phyloP scores from a whole-genome alignment of 2,329 filamentous ascomycete species.

The Fusarium compactum region DNA sequence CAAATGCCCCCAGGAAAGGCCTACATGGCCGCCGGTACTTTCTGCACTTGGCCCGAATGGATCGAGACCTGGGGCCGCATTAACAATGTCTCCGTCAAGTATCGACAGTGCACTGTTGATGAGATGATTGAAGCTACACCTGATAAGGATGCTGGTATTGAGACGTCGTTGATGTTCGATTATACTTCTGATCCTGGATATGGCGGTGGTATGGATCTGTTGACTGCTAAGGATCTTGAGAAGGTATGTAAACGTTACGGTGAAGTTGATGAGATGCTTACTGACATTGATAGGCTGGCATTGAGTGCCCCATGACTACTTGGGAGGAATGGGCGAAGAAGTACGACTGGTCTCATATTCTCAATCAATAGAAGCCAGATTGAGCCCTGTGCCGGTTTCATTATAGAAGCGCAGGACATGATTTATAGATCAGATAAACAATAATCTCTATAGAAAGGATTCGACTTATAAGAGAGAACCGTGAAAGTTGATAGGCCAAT shows the following conservation, averaged over 20 bases:
- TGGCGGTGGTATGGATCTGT: slow-evolving; percentile 58
- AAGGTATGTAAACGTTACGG: slow-evolving; percentile 50
- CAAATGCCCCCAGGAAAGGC: slow-evolving; percentile 62
- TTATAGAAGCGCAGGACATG: neutral
- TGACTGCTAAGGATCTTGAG: slow-evolving; percentile 58
- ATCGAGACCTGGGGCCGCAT: slow-evolving; percentile 56
- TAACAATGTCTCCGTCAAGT: slow-evolving; percentile 52
- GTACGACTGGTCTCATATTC: slow-evolving; percentile 52
- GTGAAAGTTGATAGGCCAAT: neutral
- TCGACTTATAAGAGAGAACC: neutral
- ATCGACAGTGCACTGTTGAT: slow-evolving; percentile 56
- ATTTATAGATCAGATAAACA: neutral
- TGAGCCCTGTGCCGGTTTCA: too few relatives aligned
- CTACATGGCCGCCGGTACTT: slow-evolving; percentile 62
- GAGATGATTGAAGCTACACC: slow-evolving; percentile 55
- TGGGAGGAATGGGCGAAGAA: slow-evolving; percentile 53
- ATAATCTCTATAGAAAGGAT: neutral
- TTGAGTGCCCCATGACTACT: slow-evolving; percentile 59
- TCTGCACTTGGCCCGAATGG: slow-evolving; percentile 61
- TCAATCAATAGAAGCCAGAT: slow-evolving; percentile 10
- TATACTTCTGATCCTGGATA: slow-evolving; percentile 63
- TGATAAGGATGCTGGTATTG: slow-evolving; percentile 58
- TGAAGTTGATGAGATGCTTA: neutral
- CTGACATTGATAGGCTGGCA: slow-evolving; percentile 52
- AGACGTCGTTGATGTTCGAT: slow-evolving; percentile 60